A percentile compares a stretch with the other conserved stretches of the same genome.
Evolutionary conservation across 257 asterid genomes (phyloP).

Genomic region (Knoxia roxburghii): DNA sequence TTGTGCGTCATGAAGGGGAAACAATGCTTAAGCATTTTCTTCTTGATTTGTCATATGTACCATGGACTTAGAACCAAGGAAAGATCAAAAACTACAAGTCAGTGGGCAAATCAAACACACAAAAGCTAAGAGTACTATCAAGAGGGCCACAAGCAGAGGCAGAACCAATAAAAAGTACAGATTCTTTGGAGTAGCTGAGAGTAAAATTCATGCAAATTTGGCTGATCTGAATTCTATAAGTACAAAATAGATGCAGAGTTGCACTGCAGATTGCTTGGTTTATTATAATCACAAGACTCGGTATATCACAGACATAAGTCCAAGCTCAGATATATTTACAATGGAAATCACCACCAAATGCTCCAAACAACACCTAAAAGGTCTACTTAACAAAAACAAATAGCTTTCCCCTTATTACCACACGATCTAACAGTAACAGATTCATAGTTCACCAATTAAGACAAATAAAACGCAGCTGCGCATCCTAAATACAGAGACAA

Average conservation of each 20-base stretch:
- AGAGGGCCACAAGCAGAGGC: too few relatives aligned
- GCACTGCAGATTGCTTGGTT: slow-evolving; percentile 3
- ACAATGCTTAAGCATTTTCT: too few relatives aligned
- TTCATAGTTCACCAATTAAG: slow-evolving; percentile 17
- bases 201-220: too few relatives aligned
- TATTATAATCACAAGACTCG: slow-evolving; percentile 10
- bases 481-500: slow-evolving; percentile 4
- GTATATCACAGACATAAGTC: slow-evolving; percentile 8
- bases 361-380: slow-evolving; percentile 23
- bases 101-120: too few relatives aligned
- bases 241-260: neutral
- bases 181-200: too few relatives aligned
- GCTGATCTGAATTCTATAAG: too few relatives aligned
- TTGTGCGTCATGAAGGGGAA: too few relatives aligned
- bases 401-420: slow-evolving; percentile 37
- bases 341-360: slow-evolving; percentile 15
- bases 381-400: slow-evolving; percentile 20
- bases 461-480: slow-evolving; percentile 6
- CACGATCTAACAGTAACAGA: slow-evolving; percentile 14
- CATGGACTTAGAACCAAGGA: too few relatives aligned
- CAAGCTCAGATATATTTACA: slow-evolving; percentile 33
- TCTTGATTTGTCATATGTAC: too few relatives aligned
- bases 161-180: too few relatives aligned
- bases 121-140: too few relatives aligned
- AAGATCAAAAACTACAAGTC: too few relatives aligned